Evolutionary conservation across 495 filamentous ascomycete genomes (phyloP), one percentile per base, ranked within the genome.

Genomic region (Coniosporium apollinis): DNA sequence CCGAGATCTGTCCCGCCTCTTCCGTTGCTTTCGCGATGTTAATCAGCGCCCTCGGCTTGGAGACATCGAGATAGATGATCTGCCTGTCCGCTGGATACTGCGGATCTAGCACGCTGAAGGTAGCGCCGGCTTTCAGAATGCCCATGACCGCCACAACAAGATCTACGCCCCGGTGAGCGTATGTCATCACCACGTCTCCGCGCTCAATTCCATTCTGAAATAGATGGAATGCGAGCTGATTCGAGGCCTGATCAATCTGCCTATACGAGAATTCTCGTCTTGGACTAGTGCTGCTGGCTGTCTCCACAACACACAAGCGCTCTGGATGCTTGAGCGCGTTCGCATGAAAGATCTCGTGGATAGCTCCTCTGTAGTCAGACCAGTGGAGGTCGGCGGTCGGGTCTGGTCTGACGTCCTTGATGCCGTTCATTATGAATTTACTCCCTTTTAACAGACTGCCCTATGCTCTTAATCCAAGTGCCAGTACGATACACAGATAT

Each of bases 131-230:
- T 57, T 77, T 70, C 38, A 74, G 42, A n/a, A 62, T 59, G 42
- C 68, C 69, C 67, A 73, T 69, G 9, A 66, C 55, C 6, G 64
- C 65, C 10, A 78, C 62, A 5, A 83, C 74, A 13, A 86, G 54
- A 41, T 84, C 81, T 4, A 84, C 79, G 9, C 70, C 69, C 3
- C 87, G 71, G 52, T 94, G 69, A 19, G 82, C 82, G 55, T 77
- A 96, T 34, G 87, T 76, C 85, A 94, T 94, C 36, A 92, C 80
- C 17, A 94, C 84, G 33, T 96, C 87, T 9, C 82, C 86, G 37
- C 73, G 64, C 25, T 76, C 63, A 34, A 85, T 62, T 18, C 86
- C 87, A 37, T 69, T 64, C 20, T 72, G 58, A 28, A 83, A 66
- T 19, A 94, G 61, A 47, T 89, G 67, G 55, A 86, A 79, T 6